Percentiles rank a stretch among this genome's conserved stretches.
phyloP scores from a whole-genome alignment of 177 flowering plant species.

The Tripterygium wilfordii region DNA sequence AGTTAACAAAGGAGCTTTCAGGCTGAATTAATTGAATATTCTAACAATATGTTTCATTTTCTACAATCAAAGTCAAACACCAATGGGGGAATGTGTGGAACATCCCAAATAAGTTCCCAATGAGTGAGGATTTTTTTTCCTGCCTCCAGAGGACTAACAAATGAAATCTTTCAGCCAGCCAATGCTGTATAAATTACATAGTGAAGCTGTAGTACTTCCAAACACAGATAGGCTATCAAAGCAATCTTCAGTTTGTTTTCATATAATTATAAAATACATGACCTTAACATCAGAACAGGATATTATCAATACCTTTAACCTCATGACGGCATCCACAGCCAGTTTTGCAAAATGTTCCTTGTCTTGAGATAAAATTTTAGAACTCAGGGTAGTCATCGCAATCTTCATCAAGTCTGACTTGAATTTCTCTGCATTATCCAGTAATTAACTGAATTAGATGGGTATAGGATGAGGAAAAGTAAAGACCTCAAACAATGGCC shows the following conservation, averaged over 20 bases:
- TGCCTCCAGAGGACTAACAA: too few relatives aligned
- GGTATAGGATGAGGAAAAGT: too few relatives aligned
- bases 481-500: too few relatives aligned
- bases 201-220: too few relatives aligned
- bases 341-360: conserved; percentile 91
- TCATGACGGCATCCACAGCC: conserved; percentile 96
- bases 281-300: not conserved
- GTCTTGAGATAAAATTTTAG: conserved; percentile 93
- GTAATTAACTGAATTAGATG: conserved; percentile 2
- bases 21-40: too few relatives aligned
- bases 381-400: conserved; percentile 96
- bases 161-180: not conserved
- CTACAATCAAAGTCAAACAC: too few relatives aligned
- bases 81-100: not conserved
- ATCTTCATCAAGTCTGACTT: conserved; percentile 88
- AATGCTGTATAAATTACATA: too few relatives aligned
- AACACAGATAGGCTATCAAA: too few relatives aligned
- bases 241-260: too few relatives aligned
- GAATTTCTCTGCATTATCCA: conserved; percentile 63
- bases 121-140: not conserved
- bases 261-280: too few relatives aligned
- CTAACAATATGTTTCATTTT: too few relatives aligned
- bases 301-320: conserved; percentile 62
- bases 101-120: not conserved
- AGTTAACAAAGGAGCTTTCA: too few relatives aligned